Base-by-base conservation (phyloP, 2,329 filamentous ascomycete species). In the Endocalyx cinctus region DNA sequence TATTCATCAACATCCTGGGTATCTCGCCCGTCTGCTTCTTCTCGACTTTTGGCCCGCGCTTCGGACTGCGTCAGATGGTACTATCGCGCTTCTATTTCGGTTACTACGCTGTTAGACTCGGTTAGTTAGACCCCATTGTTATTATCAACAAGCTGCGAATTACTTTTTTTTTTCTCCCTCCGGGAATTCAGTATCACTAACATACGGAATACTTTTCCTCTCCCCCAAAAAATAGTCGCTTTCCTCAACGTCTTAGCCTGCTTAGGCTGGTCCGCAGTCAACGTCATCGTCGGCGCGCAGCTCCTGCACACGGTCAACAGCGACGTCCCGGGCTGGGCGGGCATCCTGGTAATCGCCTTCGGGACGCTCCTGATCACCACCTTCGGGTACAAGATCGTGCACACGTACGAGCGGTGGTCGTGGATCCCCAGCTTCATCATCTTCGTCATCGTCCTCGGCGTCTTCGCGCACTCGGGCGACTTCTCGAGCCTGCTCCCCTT, bases 11-110 rank as follows among this genome's bases (percentile, higher is more conserved):
- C 48, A 53, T 87, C 5, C 64, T 90, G 8, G 83, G 81, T n/a
- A 72, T 83, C 30, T 52, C 80, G 30, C 81, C 84, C 0, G 84
- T 87, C 12, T 82, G 77, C 52, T 87, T 82, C 60, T 88, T 88
- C 66, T 84, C 81, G 2, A 84, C 77, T 13, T 87, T 88, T 51
- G 84, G 85, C 3, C 80, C 85, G 3, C 64, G 65, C 7, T 87
- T 87, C 45, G 85, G 84, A 4, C 67, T 88, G 43, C 76, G 85
- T 34, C 85, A 88, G 53, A 87, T 89, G 79, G 82, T 88, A 2
- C 67, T 89, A n/a, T 79, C 81, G 10, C 70, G 84, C 22, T 88
- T 82, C 61, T 88, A 72, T 62, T 88, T 87, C 54, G 84, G 84
- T 7, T 85, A 76, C 60, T 79, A 74, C 45, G 72, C 71, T n/a